Evolutionary conservation across 192 early-diverging fungal species (phyloP).

Genomic region (Linnemannia zychae): DNA sequence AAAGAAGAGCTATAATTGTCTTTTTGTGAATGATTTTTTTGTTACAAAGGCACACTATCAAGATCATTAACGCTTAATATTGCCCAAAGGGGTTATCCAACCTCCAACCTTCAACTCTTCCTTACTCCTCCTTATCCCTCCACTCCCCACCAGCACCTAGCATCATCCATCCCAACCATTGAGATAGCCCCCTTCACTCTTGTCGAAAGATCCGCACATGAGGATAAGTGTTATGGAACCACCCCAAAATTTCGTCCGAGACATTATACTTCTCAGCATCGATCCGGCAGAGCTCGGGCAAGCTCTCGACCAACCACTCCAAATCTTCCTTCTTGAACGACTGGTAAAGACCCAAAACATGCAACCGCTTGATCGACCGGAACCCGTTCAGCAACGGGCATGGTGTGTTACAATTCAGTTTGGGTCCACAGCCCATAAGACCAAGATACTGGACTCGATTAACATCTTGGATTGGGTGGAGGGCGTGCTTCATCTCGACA

Average conservation of each 20-base stretch:
- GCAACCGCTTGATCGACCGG: slow-evolving; percentile 39
- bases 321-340: slow-evolving; percentile 45
- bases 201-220: slow-evolving; percentile 34
- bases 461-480: slow-evolving; percentile 45
- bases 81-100: not conserved
- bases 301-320: slow-evolving; percentile 24
- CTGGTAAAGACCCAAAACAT: slow-evolving; percentile 38
- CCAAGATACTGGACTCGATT: slow-evolving; percentile 37
- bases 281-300: slow-evolving; percentile 47
- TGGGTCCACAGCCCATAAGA: slow-evolving; percentile 42
- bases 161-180: no score
- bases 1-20: not conserved
- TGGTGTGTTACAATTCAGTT: slow-evolving; percentile 14
- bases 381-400: slow-evolving; percentile 29
- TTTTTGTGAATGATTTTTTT: not conserved
- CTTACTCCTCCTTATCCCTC: no score
- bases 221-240: slow-evolving; percentile 17
- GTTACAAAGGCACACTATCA: not conserved
- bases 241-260: slow-evolving; percentile 29
- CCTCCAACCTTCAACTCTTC: no score
- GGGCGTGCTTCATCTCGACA: slow-evolving; percentile 2
- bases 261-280: slow-evolving; percentile 53
- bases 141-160: not conserved
- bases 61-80: not conserved
- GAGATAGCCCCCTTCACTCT: slow-evolving; percentile 15